Evolutionary conservation across 148 eudicot genomes (phyloP).

Genomic region (Euryodendron excelsum): DNA sequence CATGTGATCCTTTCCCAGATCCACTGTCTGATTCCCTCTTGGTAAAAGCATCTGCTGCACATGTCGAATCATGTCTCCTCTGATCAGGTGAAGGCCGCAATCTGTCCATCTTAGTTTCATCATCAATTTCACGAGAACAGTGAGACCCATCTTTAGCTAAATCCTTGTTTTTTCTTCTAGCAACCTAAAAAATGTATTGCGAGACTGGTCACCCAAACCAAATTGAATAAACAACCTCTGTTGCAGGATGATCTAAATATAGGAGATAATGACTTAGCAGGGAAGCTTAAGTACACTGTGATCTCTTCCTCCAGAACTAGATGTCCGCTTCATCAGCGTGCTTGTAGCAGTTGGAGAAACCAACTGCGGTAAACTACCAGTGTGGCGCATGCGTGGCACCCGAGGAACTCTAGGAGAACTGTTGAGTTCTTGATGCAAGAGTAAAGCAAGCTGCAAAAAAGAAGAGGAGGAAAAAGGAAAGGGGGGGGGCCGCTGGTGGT

Average conservation of each 20-base stretch:
- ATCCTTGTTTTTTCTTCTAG: constrained; percentile 72
- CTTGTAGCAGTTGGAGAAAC: constrained; percentile 64
- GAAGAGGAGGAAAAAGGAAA: not conserved
- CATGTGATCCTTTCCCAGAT: constrained; percentile 29
- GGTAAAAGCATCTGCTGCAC: constrained; percentile 41
- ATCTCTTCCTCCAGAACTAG: constrained; percentile 73
- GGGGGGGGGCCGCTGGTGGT: too few relatives aligned
- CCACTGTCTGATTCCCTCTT: constrained; percentile 48
- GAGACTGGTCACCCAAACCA: not conserved
- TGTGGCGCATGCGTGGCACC: constrained; percentile 87
- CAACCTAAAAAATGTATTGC: constrained; percentile 36
- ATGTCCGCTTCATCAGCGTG: constrained; percentile 64
- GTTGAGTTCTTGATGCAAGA: constrained; percentile 91
- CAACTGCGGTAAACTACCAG: constrained; percentile 80
- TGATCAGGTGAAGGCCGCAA: constrained; percentile 46
- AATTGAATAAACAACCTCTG: not conserved
- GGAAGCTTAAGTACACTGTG: constrained; percentile 46
- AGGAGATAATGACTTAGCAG: constrained; percentile 6
- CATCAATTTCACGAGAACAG: constrained; percentile 49
- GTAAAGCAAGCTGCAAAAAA: constrained; percentile 77
- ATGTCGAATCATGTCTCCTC: constrained; percentile 40
- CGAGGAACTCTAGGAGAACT: constrained; percentile 98
- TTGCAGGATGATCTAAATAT: not conserved
- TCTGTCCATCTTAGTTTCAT: constrained; percentile 56
- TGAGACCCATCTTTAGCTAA: constrained; percentile 47